phyloP scores from a whole-genome alignment of 2,329 filamentous ascomycete species.

The Erysiphe pulchra region DNA sequence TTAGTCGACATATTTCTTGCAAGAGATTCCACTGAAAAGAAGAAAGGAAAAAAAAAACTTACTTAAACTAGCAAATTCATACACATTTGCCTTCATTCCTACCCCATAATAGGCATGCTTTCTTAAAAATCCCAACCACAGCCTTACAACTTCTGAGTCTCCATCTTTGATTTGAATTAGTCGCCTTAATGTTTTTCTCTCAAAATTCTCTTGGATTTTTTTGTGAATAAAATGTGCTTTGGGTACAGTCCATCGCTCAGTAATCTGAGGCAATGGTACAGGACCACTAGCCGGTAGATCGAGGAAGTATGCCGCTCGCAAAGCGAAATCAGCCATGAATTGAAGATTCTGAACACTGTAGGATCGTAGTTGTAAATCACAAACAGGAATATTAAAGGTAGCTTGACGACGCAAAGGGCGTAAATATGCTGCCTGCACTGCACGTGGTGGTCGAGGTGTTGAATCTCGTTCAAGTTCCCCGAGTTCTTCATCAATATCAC shows the following conservation, averaged over 20 bases:
- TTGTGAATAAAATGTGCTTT: slow-evolving; percentile 81
- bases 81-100: slow-evolving; percentile 96
- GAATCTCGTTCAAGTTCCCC: not conserved
- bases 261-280: slow-evolving; percentile 61
- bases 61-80: slow-evolving; percentile 60
- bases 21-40: not conserved
- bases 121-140: slow-evolving; percentile 78
- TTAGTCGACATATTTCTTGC: slow-evolving; percentile 2
- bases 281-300: slow-evolving; percentile 68
- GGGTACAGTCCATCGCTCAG: slow-evolving; percentile 85
- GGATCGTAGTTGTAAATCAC: slow-evolving; percentile 79
- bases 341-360: slow-evolving; percentile 77
- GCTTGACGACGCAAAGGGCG: slow-evolving; percentile 54
- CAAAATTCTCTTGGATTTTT: slow-evolving; percentile 95
- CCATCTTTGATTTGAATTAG: slow-evolving; percentile 86
- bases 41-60: slow-evolving; percentile 9
- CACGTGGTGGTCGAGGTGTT: slow-evolving; percentile 35
- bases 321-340: slow-evolving; percentile 82
- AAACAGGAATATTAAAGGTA: slow-evolving; percentile 55
- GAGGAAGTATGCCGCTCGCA: slow-evolving; percentile 86
- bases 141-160: slow-evolving; percentile 62
- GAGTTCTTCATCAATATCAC: not conserved
- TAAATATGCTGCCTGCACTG: slow-evolving; percentile 67
- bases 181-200: slow-evolving; percentile 63
- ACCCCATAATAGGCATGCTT: slow-evolving; percentile 91